phyloP scores from a whole-genome alignment of 768 basidiomycete genomes.

The Mycena maculata region DNA sequence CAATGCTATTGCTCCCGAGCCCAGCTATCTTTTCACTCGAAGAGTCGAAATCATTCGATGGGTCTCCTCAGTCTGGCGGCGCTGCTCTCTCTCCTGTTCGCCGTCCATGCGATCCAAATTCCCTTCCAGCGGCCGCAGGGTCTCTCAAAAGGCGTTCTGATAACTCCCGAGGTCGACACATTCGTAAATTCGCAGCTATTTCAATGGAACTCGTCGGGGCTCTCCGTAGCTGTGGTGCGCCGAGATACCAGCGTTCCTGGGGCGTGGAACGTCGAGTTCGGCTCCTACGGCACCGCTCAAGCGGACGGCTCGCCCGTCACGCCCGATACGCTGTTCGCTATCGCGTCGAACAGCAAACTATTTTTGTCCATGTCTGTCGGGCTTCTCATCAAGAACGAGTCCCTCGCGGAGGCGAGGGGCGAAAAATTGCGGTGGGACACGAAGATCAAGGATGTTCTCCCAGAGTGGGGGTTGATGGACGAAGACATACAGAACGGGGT shows the following conservation, averaged over 20 bases:
- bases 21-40: too few relatives aligned
- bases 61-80: background rate
- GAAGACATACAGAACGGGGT: slow-evolving; percentile 47
- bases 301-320: slow-evolving; percentile 50
- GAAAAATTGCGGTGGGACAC: slow-evolving; percentile 52
- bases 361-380: slow-evolving; percentile 54
- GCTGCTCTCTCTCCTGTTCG: background rate
- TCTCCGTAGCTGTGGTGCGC: slow-evolving; percentile 53
- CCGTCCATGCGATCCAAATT: background rate
- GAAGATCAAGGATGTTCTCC: slow-evolving; percentile 49
- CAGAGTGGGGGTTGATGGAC: slow-evolving; percentile 55
- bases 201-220: slow-evolving; percentile 52
- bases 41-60: background rate
- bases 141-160: background rate
- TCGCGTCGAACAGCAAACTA: slow-evolving; percentile 58
- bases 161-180: slow-evolving; percentile 26
- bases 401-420: slow-evolving; percentile 45
- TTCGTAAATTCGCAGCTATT: slow-evolving; percentile 38
- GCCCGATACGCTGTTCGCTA: slow-evolving; percentile 57
- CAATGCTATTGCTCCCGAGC: too few relatives aligned
- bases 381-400: slow-evolving; percentile 51
- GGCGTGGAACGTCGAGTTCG: slow-evolving; percentile 51
- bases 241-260: slow-evolving; percentile 41
- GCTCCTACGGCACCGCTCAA: slow-evolving; percentile 51
- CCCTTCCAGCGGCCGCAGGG: slow-evolving; percentile 1